Conservation (phyloP, 495 filamentous ascomycete genomes). For the Neurospora sp. region DNA sequence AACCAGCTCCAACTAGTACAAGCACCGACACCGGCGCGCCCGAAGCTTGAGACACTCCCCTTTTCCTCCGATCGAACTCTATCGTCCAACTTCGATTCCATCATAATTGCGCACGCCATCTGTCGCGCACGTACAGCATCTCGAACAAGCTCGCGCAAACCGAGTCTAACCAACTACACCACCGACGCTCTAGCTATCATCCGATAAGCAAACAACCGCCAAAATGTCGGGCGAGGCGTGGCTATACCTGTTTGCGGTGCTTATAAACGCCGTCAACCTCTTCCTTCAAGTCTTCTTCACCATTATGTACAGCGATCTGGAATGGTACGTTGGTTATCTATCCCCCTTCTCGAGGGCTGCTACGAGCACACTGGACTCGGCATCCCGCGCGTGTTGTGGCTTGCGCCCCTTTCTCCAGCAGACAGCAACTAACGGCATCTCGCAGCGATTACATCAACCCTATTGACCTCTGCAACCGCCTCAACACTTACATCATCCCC, state of each 20-base stretch:
- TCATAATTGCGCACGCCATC: not conserved
- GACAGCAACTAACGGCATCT: not conserved
- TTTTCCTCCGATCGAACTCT: not conserved
- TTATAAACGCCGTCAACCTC: conserved; percentile 99
- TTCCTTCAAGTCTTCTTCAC: conserved; percentile 99
- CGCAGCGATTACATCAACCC: conserved; percentile 98
- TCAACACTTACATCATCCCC: conserved; percentile 98
- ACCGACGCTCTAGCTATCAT: not conserved
- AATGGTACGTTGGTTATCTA: conserved; percentile 61
- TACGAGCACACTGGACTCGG: not conserved
- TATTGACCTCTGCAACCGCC: conserved; percentile 99
- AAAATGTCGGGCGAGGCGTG: conserved; percentile 99
- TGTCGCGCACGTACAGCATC: not conserved
- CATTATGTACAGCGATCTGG: conserved; percentile 98
- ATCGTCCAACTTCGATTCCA: conserved; percentile 1
- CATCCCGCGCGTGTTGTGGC: not conserved
- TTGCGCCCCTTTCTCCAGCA: not conserved
- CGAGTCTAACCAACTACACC: not conserved
- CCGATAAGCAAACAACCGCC: conserved; percentile 16
- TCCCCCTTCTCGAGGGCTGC: not conserved
- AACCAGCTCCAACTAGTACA: not conserved
- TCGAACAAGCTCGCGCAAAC: not conserved
- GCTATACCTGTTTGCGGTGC: conserved; percentile 95
- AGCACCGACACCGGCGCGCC: not conserved
- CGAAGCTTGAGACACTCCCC: not conserved